Conservation (phyloP, 345 rosid species). For the Populus tremula region DNA sequence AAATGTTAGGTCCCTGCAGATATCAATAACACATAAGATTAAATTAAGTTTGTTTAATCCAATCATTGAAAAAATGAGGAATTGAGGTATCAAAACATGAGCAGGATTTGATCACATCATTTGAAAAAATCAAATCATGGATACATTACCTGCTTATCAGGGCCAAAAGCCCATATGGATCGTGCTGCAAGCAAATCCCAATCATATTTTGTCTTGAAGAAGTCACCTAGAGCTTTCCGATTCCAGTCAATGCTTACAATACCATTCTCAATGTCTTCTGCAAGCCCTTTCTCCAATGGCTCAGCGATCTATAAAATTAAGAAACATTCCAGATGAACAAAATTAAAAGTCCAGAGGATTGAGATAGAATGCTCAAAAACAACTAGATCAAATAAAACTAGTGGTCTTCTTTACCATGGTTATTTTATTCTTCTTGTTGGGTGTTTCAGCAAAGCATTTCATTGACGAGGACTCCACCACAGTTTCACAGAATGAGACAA, state of each 20-base stretch:
- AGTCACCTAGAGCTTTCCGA: constrained; percentile 81
- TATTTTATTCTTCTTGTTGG: constrained; percentile 93
- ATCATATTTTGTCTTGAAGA: constrained; percentile 85
- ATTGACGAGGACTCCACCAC: constrained; percentile 97
- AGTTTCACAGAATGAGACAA: constrained; percentile 96
- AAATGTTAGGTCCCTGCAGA: constrained; percentile 83
- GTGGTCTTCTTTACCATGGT: constrained; percentile 60
- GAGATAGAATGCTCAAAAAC: background rate
- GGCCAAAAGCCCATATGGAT: constrained; percentile 99
- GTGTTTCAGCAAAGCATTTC: constrained; percentile 99
- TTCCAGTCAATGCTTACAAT: constrained; percentile 90
- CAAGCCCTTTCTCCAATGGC: constrained; percentile 94
- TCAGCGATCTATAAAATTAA: constrained; percentile 71
- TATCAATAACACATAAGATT: constrained; percentile 1
- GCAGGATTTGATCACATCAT: background rate
- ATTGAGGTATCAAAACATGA: background rate
- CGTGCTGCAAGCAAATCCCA: constrained; percentile 99
- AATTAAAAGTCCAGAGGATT: background rate
- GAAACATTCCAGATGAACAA: constrained; percentile 2
- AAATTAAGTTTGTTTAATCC: background rate
- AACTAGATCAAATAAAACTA: constrained; percentile 2
- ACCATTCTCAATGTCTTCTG: constrained; percentile 89
- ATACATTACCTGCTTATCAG: constrained; percentile 79
- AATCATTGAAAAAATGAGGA: background rate
- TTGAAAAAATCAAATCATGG: background rate